Evolutionary conservation across 345 rosid species (phyloP).

Genomic region (Lepidium aucheri): DNA sequence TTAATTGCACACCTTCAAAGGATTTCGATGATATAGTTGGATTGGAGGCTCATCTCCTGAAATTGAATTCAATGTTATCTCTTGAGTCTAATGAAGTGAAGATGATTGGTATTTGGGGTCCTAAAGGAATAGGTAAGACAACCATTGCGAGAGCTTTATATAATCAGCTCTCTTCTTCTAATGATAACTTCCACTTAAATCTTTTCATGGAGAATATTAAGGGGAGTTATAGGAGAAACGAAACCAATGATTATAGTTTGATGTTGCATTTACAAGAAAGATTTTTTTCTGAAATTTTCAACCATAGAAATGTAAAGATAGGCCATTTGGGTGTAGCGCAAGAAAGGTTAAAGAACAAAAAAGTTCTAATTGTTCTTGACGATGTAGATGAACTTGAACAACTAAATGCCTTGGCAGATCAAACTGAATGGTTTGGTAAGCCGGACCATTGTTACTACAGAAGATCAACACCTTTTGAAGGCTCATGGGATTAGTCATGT

Average conservation of each 20-base stretch:
- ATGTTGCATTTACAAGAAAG: neutral
- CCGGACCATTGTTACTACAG: conserved; percentile 45
- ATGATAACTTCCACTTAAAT: neutral
- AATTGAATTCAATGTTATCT: too few relatives aligned
- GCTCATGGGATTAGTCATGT: neutral
- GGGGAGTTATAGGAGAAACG: neutral
- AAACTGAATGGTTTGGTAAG: conserved; percentile 35
- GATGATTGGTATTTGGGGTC: too few relatives aligned
- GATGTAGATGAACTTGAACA: conserved; percentile 42
- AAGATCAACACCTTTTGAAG: conserved; percentile 23
- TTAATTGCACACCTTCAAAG: too few relatives aligned
- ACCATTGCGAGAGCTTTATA: conserved; percentile 3
- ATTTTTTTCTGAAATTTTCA: neutral
- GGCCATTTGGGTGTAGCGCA: neutral
- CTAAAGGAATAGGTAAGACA: neutral
- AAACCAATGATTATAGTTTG: neutral
- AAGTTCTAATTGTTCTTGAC: conserved; percentile 38
- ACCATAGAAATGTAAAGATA: neutral
- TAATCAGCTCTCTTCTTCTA: neutral
- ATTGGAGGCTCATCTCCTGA: too few relatives aligned
- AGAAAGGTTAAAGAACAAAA: neutral
- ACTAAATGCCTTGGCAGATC: conserved; percentile 36
- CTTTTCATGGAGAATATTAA: conserved; percentile 1
- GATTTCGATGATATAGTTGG: too few relatives aligned
- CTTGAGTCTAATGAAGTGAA: too few relatives aligned